Evolutionary conservation across 805 yeast genomes (phyloP).

Genomic region (Ogataea siamensis): DNA sequence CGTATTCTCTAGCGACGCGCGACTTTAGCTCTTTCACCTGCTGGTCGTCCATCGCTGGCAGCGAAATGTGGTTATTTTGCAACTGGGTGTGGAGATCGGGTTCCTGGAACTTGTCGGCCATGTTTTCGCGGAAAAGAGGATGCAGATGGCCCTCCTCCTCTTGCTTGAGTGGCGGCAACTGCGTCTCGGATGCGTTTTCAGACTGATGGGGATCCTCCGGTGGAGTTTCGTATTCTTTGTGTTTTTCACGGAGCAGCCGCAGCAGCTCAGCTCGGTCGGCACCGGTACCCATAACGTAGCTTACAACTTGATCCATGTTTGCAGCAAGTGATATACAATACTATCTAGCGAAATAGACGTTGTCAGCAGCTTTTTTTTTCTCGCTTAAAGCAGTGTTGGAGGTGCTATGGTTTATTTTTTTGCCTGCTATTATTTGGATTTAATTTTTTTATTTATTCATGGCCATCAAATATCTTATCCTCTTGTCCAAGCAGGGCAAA

Average conservation of each 20-base stretch:
- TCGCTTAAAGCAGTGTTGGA: neutral
- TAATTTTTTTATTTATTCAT: slow-evolving; percentile 32
- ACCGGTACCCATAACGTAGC: slow-evolving; percentile 19
- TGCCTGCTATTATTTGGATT: slow-evolving; percentile 11
- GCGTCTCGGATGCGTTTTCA: neutral
- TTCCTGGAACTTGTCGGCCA: slow-evolving; percentile 14
- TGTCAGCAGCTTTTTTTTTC: neutral
- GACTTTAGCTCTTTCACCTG: slow-evolving; percentile 21
- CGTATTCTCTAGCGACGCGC: slow-evolving; percentile 33
- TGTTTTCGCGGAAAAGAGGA: slow-evolving; percentile 10
- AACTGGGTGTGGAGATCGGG: slow-evolving; percentile 5
- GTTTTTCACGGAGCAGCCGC: slow-evolving; percentile 10
- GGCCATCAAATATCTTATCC: slow-evolving; percentile 76
- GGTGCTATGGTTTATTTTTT: slow-evolving; percentile 1
- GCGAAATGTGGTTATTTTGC: neutral
- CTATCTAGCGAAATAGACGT: neutral
- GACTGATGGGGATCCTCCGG: neutral
- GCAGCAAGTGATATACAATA: neutral
- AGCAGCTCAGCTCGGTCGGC: slow-evolving; percentile 17
- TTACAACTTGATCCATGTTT: slow-evolving; percentile 19
- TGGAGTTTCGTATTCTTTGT: slow-evolving; percentile 5
- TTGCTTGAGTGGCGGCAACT: neutral
- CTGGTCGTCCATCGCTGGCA: slow-evolving; percentile 14
- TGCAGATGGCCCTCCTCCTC: slow-evolving; percentile 6
- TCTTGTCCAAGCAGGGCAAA: slow-evolving; percentile 93